Percentiles rank a stretch among this genome's conserved stretches.
phyloP scores from a whole-genome alignment of 176 grass and related monocot species.

The Themeda triandra region DNA sequence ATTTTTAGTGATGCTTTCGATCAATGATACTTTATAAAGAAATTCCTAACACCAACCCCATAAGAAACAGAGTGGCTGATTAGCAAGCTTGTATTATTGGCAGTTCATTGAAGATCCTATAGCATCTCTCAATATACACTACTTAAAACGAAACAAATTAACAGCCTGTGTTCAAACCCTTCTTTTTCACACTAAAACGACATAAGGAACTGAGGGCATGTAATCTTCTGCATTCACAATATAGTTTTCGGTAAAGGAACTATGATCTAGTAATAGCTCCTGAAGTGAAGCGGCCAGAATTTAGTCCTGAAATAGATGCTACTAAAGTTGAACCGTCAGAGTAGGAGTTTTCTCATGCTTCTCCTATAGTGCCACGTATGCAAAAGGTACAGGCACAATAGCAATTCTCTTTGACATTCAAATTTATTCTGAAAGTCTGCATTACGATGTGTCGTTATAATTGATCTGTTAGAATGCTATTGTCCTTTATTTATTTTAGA shows the following conservation, averaged over 20 bases:
- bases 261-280: background rate
- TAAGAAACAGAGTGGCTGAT: background rate
- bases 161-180: too few species aligned
- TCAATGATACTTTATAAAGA: background rate
- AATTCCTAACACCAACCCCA: too few species aligned
- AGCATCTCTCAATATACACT: too few species aligned
- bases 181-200: too few species aligned
- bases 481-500: too few species aligned
- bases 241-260: background rate
- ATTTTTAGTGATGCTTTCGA: background rate
- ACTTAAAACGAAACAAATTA: too few species aligned
- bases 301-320: background rate
- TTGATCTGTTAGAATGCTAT: background rate
- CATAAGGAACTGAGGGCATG: background rate
- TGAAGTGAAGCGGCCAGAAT: background rate
- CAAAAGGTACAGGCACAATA: background rate
- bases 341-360: background rate
- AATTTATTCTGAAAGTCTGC: background rate
- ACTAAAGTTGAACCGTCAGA: background rate
- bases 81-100: background rate
- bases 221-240: background rate
- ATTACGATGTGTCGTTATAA: background rate
- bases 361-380: background rate
- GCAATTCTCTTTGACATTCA: background rate
- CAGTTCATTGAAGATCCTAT: too few species aligned